These are phyloP conservation scores for Fusarium sp. DNA, from an alignment of 2,329 filamentous ascomycete genomes.

Conservation along the genomic window DNA sequence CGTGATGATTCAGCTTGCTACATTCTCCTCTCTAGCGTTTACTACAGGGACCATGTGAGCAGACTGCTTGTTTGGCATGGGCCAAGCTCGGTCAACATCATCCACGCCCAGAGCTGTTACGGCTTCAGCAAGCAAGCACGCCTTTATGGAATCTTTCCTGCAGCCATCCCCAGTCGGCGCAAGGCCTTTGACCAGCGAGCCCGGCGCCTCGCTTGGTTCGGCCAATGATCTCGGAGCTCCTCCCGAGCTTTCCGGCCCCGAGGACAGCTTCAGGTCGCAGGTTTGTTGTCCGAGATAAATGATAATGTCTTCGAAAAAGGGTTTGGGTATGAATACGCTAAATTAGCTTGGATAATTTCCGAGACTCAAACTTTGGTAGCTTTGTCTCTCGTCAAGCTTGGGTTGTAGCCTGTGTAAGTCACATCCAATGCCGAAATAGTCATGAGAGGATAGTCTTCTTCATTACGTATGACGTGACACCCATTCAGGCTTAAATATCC, in stretches of 20 bases:
- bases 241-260: constrained; percentile 26
- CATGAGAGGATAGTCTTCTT: background rate
- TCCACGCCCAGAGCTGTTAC: background rate
- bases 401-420: background rate
- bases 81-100: background rate
- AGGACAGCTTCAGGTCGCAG: background rate
- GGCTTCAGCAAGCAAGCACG: background rate
- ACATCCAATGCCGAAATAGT: background rate
- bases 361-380: background rate
- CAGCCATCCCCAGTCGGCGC: background rate
- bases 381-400: background rate
- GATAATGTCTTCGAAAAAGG: background rate
- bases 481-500: background rate
- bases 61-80: background rate
- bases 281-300: background rate
- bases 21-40: background rate
- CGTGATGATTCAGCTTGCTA: background rate
- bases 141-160: background rate
- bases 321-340: background rate
- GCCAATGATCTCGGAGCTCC: constrained; percentile 13
- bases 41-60: background rate
- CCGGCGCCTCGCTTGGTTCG: background rate
- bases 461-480: background rate
- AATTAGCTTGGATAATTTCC: background rate
- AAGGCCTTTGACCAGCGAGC: background rate